These are phyloP conservation scores for Melaleuca quinquenervia DNA, from an alignment of 345 rosid species.

Conservation along the genomic window DNA sequence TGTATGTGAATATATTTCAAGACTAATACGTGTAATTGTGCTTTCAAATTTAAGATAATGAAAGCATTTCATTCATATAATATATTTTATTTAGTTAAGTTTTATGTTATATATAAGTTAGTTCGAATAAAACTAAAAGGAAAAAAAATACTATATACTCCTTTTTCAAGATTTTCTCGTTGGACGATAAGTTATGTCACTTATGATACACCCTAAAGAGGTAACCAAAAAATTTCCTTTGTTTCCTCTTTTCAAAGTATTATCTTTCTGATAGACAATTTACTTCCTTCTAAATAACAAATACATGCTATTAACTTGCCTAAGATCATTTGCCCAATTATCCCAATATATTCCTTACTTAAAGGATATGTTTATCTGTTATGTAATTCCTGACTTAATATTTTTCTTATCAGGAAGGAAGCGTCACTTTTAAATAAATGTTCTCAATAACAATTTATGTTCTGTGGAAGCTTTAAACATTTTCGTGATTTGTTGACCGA, in stretches of 20 bases:
- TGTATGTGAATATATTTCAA: not conserved
- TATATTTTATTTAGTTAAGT: too few relatives aligned
- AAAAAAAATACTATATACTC: too few relatives aligned
- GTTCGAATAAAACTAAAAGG: too few relatives aligned
- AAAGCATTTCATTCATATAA: too few relatives aligned
- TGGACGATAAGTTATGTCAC: too few relatives aligned
- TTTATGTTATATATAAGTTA: too few relatives aligned
- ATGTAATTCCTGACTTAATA: not conserved
- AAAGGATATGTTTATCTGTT: not conserved
- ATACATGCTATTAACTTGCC: not conserved
- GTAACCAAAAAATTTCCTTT: not conserved
- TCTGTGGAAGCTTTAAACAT: not conserved
- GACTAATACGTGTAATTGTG: too few relatives aligned
- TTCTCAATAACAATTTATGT: not conserved
- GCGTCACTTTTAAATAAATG: not conserved
- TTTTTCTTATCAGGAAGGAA: too few relatives aligned
- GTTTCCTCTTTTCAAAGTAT: too few relatives aligned
- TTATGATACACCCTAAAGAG: not conserved
- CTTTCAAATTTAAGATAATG: too few relatives aligned
- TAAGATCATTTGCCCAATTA: not conserved
- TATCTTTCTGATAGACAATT: not conserved
- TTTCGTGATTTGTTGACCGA: not conserved
- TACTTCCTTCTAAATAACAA: not conserved
- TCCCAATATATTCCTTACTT: not conserved
- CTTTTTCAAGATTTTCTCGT: too few relatives aligned